Evolutionary conservation across 2,329 filamentous ascomycete genomes (phyloP).

Genomic region (Ophiostoma fasciatum): DNA sequence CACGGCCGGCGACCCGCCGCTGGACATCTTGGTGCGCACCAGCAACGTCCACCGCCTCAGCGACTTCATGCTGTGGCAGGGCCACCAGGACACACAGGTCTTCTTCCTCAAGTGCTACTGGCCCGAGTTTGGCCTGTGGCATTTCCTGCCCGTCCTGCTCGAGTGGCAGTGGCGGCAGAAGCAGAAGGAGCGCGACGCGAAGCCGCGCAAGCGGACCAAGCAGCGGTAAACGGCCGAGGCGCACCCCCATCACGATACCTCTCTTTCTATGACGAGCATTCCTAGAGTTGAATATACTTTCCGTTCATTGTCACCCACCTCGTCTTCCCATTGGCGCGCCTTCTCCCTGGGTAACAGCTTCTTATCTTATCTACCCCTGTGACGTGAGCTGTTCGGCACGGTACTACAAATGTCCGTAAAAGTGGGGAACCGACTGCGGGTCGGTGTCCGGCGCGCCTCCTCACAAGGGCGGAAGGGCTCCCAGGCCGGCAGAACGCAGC

Average conservation of each 20-base stretch:
- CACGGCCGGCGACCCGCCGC: constrained; percentile 68
- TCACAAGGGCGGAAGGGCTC: too few relatives aligned
- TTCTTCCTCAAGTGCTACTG: constrained; percentile 86
- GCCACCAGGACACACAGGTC: constrained; percentile 80
- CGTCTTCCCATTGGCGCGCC: too few relatives aligned
- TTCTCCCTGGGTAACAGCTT: background rate
- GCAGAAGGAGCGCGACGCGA: constrained; percentile 37
- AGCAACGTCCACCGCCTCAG: constrained; percentile 86
- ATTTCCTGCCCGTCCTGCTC: constrained; percentile 80
- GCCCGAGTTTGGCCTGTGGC: constrained; percentile 91
- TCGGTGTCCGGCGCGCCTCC: constrained; percentile 1
- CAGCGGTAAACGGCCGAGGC: constrained; percentile 10
- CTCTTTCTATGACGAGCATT: too few relatives aligned
- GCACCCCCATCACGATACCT: background rate
- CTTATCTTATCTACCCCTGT: constrained; percentile 7
- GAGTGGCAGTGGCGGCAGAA: constrained; percentile 69
- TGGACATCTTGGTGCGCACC: constrained; percentile 83
- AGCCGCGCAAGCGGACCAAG: constrained; percentile 22
- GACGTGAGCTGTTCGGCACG: constrained; percentile 5
- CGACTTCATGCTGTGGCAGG: constrained; percentile 99
- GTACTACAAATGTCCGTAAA: constrained; percentile 6
- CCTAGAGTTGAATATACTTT: too few relatives aligned
- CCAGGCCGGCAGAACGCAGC: constrained; percentile 4
- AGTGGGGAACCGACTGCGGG: constrained; percentile 1
- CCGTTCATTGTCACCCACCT: too few relatives aligned